A percentile compares a stretch with the other conserved stretches of the same genome.
Evolutionary conservation across 2,329 filamentous ascomycete species (phyloP).

Genomic region (Fusarium protoensiforme): DNA sequence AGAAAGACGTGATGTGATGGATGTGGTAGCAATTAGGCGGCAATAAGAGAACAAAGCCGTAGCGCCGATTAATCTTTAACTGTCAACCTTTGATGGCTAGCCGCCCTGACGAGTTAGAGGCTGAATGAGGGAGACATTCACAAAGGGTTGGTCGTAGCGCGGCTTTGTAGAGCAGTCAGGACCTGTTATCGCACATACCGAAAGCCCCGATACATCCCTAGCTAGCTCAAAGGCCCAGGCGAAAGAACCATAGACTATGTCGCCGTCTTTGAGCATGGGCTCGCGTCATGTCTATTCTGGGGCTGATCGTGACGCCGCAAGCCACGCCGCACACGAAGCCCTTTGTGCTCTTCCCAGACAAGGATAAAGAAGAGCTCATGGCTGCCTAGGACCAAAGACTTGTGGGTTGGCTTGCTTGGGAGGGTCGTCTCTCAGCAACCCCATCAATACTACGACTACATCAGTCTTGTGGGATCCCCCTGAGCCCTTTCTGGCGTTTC

Average conservation of each 20-base stretch:
- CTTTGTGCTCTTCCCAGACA: not conserved
- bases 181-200: not conserved
- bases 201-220: not conserved
- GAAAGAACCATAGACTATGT: not conserved
- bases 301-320: no score
- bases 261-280: not conserved
- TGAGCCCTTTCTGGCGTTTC: not conserved
- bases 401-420: not conserved
- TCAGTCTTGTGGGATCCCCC: not conserved
- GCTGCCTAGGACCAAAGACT: not conserved
- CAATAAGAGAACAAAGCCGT: not conserved
- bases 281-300: not conserved
- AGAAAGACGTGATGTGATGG: not conserved
- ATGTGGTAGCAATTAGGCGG: not conserved
- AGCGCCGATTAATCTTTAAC: not conserved
- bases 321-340: no score
- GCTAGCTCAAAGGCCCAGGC: not conserved
- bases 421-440: not conserved
- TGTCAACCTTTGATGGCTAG: not conserved
- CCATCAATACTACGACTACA: not conserved
- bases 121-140: no score
- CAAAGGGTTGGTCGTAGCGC: no score
- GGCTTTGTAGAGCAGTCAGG: not conserved
- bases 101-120: no score
- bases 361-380: not conserved